These are phyloP conservation scores for Trametes cinnabarina DNA, from an alignment of 768 basidiomycete genomes.

Conservation along the genomic window DNA sequence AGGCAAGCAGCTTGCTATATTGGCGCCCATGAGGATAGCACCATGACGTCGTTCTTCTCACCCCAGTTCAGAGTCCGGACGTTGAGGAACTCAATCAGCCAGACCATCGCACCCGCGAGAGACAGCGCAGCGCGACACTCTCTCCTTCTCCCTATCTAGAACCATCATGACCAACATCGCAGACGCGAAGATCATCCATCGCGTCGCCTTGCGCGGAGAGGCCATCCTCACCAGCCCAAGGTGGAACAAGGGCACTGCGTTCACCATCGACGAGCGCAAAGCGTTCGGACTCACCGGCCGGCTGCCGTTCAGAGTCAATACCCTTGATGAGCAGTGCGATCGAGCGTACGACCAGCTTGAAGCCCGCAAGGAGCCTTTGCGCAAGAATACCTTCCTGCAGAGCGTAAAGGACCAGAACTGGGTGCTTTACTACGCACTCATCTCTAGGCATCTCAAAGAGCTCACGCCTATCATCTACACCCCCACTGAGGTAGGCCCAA, in stretches of 20 bases:
- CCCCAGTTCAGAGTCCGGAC: no score
- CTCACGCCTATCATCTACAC: slow-evolving; percentile 74
- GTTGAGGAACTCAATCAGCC: no score
- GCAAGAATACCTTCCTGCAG: slow-evolving; percentile 75
- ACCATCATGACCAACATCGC: slow-evolving; percentile 11
- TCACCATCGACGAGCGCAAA: slow-evolving; percentile 63
- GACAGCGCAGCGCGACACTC: not conserved
- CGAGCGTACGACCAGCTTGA: slow-evolving; percentile 70
- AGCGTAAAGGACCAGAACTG: slow-evolving; percentile 77
- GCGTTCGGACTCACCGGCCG: slow-evolving; percentile 54
- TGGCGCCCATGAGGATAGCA: not conserved
- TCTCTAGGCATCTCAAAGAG: slow-evolving; percentile 42
- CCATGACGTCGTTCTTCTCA: not conserved
- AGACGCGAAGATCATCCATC: slow-evolving; percentile 15
- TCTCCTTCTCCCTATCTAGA: not conserved
- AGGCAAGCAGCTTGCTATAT: no score
- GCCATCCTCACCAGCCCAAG: slow-evolving; percentile 61
- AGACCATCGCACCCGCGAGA: no score
- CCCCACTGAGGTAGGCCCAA: slow-evolving; percentile 60
- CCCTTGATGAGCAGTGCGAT: slow-evolving; percentile 71
- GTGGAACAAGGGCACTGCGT: slow-evolving; percentile 84
- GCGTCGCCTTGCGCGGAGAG: slow-evolving; percentile 58
- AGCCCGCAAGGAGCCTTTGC: slow-evolving; percentile 37
- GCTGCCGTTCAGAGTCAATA: slow-evolving; percentile 40
- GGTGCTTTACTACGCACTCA: slow-evolving; percentile 74